Evolutionary conservation across 1,284 basidiomycete species (phyloP).

Genomic region (Trichosporon ovoides): DNA sequence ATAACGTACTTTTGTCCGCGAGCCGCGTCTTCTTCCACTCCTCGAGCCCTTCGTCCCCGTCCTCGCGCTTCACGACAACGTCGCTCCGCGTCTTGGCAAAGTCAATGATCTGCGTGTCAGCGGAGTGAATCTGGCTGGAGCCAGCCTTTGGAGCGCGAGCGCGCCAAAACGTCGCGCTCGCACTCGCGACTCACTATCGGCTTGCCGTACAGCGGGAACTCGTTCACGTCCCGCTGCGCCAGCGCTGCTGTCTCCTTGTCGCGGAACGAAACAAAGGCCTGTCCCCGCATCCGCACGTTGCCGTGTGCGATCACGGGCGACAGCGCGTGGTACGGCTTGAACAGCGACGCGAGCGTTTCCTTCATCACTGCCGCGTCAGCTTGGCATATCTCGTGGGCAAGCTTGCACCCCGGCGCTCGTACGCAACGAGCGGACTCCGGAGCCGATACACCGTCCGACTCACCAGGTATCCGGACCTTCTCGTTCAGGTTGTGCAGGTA

Average conservation of each 20-base stretch:
- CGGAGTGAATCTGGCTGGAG: no score
- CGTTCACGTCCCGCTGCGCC: constrained; percentile 83
- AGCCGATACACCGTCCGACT: constrained; percentile 21
- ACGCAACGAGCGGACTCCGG: neutral
- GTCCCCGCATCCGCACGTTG: constrained; percentile 94
- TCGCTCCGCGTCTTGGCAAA: constrained; percentile 87
- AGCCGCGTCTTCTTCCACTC: constrained; percentile 67
- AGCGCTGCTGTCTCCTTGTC: constrained; percentile 73
- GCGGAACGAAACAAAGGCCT: constrained; percentile 92
- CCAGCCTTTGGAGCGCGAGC: no score
- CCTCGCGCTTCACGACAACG: constrained; percentile 71
- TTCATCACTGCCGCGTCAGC: constrained; percentile 63
- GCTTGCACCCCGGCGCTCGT: no score
- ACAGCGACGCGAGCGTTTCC: constrained; percentile 76
- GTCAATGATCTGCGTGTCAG: constrained; percentile 56
- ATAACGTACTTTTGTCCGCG: constrained; percentile 72
- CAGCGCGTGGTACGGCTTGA: constrained; percentile 88
- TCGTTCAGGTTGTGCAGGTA: constrained; percentile 98
- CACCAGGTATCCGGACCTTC: constrained; percentile 82
- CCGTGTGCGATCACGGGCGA: constrained; percentile 86
- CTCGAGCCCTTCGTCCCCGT: constrained; percentile 60
- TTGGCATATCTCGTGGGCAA: no score
- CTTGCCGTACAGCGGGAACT: constrained; percentile 94
- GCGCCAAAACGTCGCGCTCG: no score
- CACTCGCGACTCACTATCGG: constrained; percentile 65